Evolutionary conservation across 176 grass and related monocot genomes (phyloP).

Genomic region (Coix lacrymajobi): DNA sequence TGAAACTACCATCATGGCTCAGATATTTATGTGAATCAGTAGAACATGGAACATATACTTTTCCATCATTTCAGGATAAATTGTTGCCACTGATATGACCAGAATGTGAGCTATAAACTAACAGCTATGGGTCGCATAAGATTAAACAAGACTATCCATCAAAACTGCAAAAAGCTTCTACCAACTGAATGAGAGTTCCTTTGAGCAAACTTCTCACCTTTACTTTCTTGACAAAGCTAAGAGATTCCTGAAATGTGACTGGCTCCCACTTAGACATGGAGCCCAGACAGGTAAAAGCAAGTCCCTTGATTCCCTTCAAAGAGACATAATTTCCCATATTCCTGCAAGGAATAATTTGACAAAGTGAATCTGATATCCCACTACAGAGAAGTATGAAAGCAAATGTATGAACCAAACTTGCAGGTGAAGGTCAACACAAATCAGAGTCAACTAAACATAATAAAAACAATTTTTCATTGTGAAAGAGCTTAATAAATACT

Average conservation of each 20-base stretch:
- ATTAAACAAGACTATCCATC: not conserved
- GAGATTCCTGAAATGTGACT: conserved; percentile 64
- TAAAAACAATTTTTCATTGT: not conserved
- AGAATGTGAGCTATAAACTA: conserved; percentile 7
- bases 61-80: not conserved
- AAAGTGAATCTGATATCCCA: conserved; percentile 5
- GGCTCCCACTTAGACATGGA: conserved; percentile 45
- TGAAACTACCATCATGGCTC: not conserved
- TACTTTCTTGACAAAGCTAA: conserved; percentile 61
- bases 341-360: conserved; percentile 31
- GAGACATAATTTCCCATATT: conserved; percentile 24
- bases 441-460: not conserved
- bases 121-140: not conserved
- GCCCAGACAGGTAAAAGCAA: conserved; percentile 7
- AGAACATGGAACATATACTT: not conserved
- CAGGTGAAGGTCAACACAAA: not conserved
- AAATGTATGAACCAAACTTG: conserved; percentile 5
- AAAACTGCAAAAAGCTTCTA: not conserved
- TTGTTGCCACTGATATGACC: not conserved
- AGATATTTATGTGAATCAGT: not conserved
- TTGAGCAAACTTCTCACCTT: conserved; percentile 41
- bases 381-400: not conserved
- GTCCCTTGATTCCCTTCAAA: conserved; percentile 31
- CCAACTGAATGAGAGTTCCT: not conserved
- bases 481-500: not conserved